Conservation (phyloP, 2,329 filamentous ascomycete species). For the Parafenestella ontariensis region DNA sequence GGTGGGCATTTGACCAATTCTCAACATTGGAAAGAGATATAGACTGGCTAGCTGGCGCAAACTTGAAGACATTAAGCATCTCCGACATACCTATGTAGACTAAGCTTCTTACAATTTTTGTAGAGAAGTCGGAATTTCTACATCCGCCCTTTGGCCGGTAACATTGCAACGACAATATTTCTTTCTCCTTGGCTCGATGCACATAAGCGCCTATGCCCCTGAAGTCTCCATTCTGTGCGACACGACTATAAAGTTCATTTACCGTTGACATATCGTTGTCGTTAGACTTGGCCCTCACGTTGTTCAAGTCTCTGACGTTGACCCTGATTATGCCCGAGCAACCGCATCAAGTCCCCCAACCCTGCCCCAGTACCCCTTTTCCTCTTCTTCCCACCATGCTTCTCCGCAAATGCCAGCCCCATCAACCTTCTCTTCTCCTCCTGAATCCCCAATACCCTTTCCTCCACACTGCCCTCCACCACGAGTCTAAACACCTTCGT, state of each 20-base stretch:
- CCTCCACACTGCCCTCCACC: slow-evolving; percentile 81
- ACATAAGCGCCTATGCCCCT: neutral
- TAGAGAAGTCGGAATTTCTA: neutral
- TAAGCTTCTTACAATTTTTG: neutral
- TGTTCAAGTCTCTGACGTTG: neutral
- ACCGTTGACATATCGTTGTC: too few species aligned
- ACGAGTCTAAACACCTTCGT: slow-evolving; percentile 83
- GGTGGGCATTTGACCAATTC: neutral
- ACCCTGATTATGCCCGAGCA: slow-evolving; percentile 39
- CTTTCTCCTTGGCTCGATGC: too few species aligned
- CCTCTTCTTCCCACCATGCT: slow-evolving; percentile 62
- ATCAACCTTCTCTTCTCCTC: slow-evolving; percentile 80
- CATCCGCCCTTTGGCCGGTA: too few species aligned
- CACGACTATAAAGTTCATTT: too few species aligned
- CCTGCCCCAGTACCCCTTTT: slow-evolving; percentile 51
- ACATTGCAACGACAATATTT: too few species aligned
- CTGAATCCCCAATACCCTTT: slow-evolving; percentile 80
- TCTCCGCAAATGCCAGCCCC: slow-evolving; percentile 80
- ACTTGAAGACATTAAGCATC: neutral
- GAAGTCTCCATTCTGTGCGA: too few species aligned
- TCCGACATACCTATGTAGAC: neutral
- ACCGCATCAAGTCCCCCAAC: slow-evolving; percentile 52
- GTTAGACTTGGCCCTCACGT: too few species aligned
- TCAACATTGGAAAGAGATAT: neutral
- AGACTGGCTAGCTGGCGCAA: neutral